Evolutionary conservation across 2,329 filamentous ascomycete species (phyloP), one percentile per base, ranked within the genome.

Genomic region (Bisporella sp.): DNA sequence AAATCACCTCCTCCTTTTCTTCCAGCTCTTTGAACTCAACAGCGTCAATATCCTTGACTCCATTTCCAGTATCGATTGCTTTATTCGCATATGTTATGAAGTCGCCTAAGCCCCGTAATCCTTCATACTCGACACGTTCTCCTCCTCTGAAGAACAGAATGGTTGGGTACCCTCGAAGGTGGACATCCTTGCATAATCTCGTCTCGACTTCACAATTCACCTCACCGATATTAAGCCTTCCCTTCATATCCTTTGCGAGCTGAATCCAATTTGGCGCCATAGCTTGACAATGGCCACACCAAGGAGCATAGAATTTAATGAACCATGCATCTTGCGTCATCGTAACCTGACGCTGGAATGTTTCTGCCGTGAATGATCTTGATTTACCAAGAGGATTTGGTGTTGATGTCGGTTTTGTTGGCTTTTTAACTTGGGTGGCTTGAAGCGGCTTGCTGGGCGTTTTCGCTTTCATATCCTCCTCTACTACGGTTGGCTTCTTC

Each of bases 241-340:
- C 87, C 68, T 90, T 82, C 88, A 96, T 93, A 64, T 92, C 89
- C 66, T 91, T 90, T 42, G 87, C 87, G 69, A 99, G 81, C 62
- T 92, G 87, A 54, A 82, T 75, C 93, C 93, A 99, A 57, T 83
- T 90, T 3, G 93, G 87, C 35, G 87, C 89, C 77, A 99, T 82
- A 37, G 88, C 88, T 70, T 96, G 88, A 69, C 95, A 99, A 70
- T 99, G 93, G 59, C 84, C 82, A 68, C 93, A 99, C 93, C 92
- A 97, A 5, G 93, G 95, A 13, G 89, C 91, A 67, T 96, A 97
- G 67, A 99, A 97, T 69, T 99, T 99, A 75, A 99, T 83, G 65
- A 99, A 96, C 93, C 93, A 99, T 5, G 91, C 85, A 56, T 97
- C 90, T 56, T 87, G 82, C 0, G 89, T 90, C 66, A 84, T 87